Evolutionary conservation across 805 yeast genomes (phyloP), one percentile per base, ranked within the genome.

Genomic region (Wickerhamomyces chaumierensis): DNA sequence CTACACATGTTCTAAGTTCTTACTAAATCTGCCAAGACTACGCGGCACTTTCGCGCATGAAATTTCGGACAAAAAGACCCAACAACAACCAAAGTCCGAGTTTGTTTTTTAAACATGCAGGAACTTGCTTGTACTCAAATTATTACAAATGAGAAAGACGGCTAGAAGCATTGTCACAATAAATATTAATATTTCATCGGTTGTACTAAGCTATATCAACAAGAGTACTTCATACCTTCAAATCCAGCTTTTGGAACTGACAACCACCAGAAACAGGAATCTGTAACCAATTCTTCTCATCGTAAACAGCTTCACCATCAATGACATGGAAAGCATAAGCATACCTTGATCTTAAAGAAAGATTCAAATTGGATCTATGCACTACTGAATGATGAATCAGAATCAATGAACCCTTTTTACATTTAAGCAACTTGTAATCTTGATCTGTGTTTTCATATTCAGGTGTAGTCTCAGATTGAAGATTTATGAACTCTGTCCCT

Each of bases 251-350:
- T 13, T 76, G 69, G 44, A 81, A 81, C 14, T 77, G 60, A 0
- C 67, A 55, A 1, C 85, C 81, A 1, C 90, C 88, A 4, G 70
- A 50, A 0, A 79, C 71, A 2, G 92, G 92, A 4, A 81, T 75
- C 51, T 83, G 94, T 28, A 82, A 65, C 92, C 94, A 83, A 53
- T 82, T 82, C 49, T 65, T 56, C 18, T 61, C 59, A 52, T 82
- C 92, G 49, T 81, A 83, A 19, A 67, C 55, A 12, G 71, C 62
- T 2, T 44, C 57, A 2, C 90, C 90, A 38, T 83, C 92, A 40
- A 83, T 79, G 34, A 79, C 69, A 52, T 83, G 94, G 58, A 83
- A 83, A 0, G 92, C 80, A 57, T 81, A 83, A 0, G 87, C 92
- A 51, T 66, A 81, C 44, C 94, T 65, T 9, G 85, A 76, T 40